Conservation (phyloP, 2,329 filamentous ascomycete species). For the Phialemoniopsis sp. region DNA sequence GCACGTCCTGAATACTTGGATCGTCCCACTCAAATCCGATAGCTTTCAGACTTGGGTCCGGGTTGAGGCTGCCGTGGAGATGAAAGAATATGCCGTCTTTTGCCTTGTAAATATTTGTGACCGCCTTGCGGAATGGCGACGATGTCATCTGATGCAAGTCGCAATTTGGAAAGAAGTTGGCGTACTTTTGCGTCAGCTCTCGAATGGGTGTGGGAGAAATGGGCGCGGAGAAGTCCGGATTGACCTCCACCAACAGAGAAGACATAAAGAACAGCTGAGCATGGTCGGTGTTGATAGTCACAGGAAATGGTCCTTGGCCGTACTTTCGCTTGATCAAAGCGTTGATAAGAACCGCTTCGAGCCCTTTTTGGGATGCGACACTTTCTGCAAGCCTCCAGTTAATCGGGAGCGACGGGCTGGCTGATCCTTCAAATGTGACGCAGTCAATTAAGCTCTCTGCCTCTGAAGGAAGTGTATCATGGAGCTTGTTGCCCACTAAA, state of each 20-base stretch:
- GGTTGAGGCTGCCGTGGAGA: conserved; percentile 12
- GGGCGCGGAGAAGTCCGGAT: too few relatives aligned
- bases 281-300: conserved; percentile 43
- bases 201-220: too few relatives aligned
- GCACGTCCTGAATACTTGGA: conserved; percentile 16
- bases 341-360: conserved; percentile 41
- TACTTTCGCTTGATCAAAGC: conserved; percentile 42
- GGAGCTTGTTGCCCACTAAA: too few relatives aligned
- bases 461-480: too few relatives aligned
- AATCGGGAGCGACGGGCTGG: conserved; percentile 42
- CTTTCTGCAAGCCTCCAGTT: conserved; percentile 55
- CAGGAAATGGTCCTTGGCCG: conserved; percentile 25
- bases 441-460: too few relatives aligned
- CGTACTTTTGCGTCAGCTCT: too few relatives aligned
- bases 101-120: conserved; percentile 17
- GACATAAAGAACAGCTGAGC: conserved; percentile 39
- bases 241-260: conserved; percentile 17
- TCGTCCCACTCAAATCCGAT: conserved; percentile 9
- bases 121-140: conserved; percentile 11
- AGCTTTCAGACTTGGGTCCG: conserved; percentile 8
- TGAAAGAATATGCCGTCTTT: conserved; percentile 14
- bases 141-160: too few relatives aligned
- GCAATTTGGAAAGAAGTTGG: too few relatives aligned
- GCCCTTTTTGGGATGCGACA: conserved; percentile 40
- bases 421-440: conserved; percentile 35